Conservation (phyloP, 2,329 filamentous ascomycete species). For the Trichophyton equinum region DNA sequence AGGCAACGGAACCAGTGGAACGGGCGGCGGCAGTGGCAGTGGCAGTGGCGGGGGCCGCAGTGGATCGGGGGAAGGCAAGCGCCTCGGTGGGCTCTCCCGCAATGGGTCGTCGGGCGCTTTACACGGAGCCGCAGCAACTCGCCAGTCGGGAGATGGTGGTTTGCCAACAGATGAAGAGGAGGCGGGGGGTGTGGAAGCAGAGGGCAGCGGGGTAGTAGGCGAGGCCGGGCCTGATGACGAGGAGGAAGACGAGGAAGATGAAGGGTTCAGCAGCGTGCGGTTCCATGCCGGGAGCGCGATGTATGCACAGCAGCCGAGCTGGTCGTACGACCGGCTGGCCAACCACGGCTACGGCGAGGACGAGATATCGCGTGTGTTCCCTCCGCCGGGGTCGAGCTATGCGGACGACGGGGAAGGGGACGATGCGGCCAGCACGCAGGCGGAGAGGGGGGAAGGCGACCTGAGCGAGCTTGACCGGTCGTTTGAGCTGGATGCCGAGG, state of each 20-base stretch:
- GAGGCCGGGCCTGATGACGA: neutral
- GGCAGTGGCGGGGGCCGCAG: too few relatives aligned
- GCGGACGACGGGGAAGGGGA: slow-evolving; percentile 24
- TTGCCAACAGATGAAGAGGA: slow-evolving; percentile 33
- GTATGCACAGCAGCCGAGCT: slow-evolving; percentile 18
- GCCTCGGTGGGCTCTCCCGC: slow-evolving; percentile 77
- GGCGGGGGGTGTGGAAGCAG: slow-evolving; percentile 14
- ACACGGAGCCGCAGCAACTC: slow-evolving; percentile 64
- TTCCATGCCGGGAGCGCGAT: slow-evolving; percentile 13
- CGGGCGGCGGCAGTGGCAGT: too few relatives aligned
- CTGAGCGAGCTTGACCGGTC: slow-evolving; percentile 18
- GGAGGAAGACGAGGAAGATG: slow-evolving; percentile 19
- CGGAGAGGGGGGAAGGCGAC: slow-evolving; percentile 25
- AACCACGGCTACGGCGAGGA: slow-evolving; percentile 13
- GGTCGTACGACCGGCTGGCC: slow-evolving; percentile 26
- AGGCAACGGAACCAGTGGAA: slow-evolving; percentile 13
- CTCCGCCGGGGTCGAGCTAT: slow-evolving; percentile 20
- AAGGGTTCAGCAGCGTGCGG: slow-evolving; percentile 15
- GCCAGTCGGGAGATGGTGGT: slow-evolving; percentile 52
- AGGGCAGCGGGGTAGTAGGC: slow-evolving; percentile 16
- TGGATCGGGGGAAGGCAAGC: slow-evolving; percentile 66
- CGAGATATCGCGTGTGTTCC: slow-evolving; percentile 19
- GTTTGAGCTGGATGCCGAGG: slow-evolving; percentile 11
- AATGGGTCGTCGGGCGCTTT: slow-evolving; percentile 86
- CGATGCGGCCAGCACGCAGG: slow-evolving; percentile 30